Percentiles rank a stretch among this genome's conserved stretches.
These are phyloP conservation scores for Coemansia umbellata DNA, from an alignment of 192 early-diverging fungal species.

Conservation along the genomic window DNA sequence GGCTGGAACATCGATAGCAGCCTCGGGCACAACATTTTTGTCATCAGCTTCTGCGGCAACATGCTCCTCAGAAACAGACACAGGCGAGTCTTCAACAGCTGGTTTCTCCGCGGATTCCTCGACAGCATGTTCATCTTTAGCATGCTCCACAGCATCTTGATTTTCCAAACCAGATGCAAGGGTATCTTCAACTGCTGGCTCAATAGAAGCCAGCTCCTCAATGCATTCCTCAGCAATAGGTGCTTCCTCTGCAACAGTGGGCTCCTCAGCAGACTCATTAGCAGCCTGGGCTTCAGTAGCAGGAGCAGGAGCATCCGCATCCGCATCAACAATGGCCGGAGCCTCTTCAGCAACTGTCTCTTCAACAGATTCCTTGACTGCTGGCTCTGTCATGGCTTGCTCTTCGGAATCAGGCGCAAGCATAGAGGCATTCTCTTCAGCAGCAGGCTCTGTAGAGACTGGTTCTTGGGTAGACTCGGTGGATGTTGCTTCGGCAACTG, in stretches of 20 bases:
- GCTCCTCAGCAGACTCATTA: not conserved
- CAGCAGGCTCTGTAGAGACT: not conserved
- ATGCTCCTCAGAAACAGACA: not conserved
- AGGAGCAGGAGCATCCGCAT: not conserved
- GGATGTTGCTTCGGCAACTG: too few species aligned
- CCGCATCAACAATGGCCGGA: not conserved
- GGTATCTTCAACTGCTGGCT: too few species aligned
- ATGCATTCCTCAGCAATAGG: not conserved
- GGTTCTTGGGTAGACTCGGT: not conserved
- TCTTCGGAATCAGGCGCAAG: not conserved
- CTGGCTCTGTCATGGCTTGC: not conserved
- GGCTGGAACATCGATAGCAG: not conserved
- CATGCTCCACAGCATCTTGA: too few species aligned
- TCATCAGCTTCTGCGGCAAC: constrained; percentile 1
- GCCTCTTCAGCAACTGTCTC: not conserved
- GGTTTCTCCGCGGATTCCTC: not conserved
- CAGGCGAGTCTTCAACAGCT: not conserved
- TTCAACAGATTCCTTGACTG: not conserved
- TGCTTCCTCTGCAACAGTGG: not conserved
- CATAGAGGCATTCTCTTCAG: not conserved
- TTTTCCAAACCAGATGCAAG: too few species aligned
- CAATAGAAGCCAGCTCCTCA: not conserved
- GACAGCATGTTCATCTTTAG: constrained; percentile 2
- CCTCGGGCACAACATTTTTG: not conserved
- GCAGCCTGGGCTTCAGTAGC: not conserved